Evolutionary conservation across 2,329 filamentous ascomycete genomes (phyloP).

Genomic region (Penicillium nordicum): DNA sequence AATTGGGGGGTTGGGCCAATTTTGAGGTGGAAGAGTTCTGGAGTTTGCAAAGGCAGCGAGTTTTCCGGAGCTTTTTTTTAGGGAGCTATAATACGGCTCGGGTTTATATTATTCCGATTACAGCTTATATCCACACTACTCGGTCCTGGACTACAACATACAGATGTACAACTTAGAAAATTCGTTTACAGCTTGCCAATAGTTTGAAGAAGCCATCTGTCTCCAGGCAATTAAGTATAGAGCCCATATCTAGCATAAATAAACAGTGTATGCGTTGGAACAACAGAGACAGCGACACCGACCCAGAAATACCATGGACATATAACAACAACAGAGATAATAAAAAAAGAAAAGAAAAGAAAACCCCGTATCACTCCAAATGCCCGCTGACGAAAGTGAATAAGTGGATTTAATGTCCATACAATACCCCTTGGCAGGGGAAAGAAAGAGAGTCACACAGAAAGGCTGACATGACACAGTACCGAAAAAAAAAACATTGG

Average conservation of each 20-base stretch:
- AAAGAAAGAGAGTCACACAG: constrained; percentile 14
- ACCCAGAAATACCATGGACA: constrained; percentile 17
- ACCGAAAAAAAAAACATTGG: constrained; percentile 12
- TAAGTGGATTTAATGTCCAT: constrained; percentile 32
- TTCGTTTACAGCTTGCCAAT: neutral
- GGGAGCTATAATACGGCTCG: constrained; percentile 14
- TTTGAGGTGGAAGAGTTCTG: neutral
- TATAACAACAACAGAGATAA: constrained; percentile 15
- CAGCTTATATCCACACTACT: neutral
- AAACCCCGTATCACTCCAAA: constrained; percentile 30
- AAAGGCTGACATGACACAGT: constrained; percentile 7
- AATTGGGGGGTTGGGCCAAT: constrained; percentile 22
- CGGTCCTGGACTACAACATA: neutral
- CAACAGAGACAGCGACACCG: constrained; percentile 19
- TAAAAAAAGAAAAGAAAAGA: neutral
- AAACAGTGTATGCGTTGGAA: constrained; percentile 30
- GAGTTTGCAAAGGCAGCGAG: constrained; percentile 1
- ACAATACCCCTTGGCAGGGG: constrained; percentile 27
- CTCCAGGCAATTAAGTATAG: constrained; percentile 19
- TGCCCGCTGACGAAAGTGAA: constrained; percentile 32
- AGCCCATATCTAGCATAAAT: constrained; percentile 29
- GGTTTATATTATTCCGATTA: constrained; percentile 13
- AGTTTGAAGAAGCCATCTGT: neutral
- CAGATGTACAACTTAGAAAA: neutral
- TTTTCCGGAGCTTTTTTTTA: constrained; percentile 14